Evolutionary conservation across 2,329 filamentous ascomycete species (phyloP), one percentile per base, ranked within the genome.

Genomic region (Zalaria sp.): DNA sequence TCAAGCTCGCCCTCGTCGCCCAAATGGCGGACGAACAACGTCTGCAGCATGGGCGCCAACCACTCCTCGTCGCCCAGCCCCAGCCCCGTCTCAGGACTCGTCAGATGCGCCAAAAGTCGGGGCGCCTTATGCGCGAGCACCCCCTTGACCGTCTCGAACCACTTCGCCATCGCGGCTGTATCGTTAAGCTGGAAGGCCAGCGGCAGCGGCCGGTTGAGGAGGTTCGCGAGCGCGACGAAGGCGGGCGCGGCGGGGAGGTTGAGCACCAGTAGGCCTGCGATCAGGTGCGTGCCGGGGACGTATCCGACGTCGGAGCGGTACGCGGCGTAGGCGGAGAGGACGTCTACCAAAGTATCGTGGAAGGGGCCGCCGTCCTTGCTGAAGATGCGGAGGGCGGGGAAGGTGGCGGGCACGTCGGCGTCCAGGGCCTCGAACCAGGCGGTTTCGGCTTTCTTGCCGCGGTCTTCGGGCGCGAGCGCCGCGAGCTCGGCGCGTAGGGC

Each of bases 231-330:
- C 5, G 78, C 69, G 49, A 81, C 71, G 58, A 91, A 91, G 4
- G 80, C 69, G 10, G 75, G 67, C 1, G 74, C 67, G 1, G 80
- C 66, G 1, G 77, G 70, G 32, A 87, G 71, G 56, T 85, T 84
- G 38, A 88, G 71, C 2, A 88, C 70, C 2, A 87, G 68, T 10
- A 87, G 65, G 0, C 79, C 84, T 2, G 83, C 82, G 48, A 80
- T 69, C 60, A 84, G 79, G 55, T 86, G 83, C 49, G 80, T 83
- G 41, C 83, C 82, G 47, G 72, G 70, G 43, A 84, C 72, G 53
- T 86, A 87, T 47, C 83, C 82, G 53, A 89, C 81, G 55, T 91
- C 84, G 49, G 78, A 81, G 46, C 84, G 73, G 60, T 91, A 91
- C 74, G 86, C 82, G 42, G 79, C 71, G 59, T 89, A 89, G 5